These are phyloP conservation scores for Metschnikowia drakensbergensis DNA, from an alignment of 805 yeast genomes.

Conservation along the genomic window DNA sequence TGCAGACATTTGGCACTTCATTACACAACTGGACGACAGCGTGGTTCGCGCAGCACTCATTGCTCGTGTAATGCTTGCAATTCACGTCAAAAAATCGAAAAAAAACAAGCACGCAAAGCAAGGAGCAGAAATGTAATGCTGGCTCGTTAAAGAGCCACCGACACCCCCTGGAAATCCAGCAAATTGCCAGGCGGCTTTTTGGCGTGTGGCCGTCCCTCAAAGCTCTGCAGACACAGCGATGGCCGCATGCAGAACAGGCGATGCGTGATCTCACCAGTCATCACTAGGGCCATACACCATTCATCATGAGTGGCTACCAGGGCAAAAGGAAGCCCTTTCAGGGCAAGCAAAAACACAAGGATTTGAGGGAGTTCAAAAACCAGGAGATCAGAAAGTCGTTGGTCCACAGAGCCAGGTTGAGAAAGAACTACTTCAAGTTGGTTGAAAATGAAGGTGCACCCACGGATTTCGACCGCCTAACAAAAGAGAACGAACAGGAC, in stretches of 20 bases:
- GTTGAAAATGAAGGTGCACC: conserved; percentile 66
- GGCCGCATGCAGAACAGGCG: background rate
- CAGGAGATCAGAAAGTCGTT: conserved; percentile 76
- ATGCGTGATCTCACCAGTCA: background rate
- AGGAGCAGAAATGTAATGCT: no score
- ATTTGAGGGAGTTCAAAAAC: conserved; percentile 37
- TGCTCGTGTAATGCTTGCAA: no score
- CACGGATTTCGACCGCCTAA: conserved; percentile 20
- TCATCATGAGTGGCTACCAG: background rate
- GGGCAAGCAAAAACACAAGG: conserved; percentile 29
- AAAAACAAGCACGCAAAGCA: no score
- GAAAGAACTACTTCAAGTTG: conserved; percentile 76
- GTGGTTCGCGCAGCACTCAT: no score
- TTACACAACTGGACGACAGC: no score
- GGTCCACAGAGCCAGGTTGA: conserved; percentile 73
- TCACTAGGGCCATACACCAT: no score
- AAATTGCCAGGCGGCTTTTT: background rate
- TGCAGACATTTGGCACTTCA: no score
- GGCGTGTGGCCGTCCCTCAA: background rate
- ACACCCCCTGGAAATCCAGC: background rate
- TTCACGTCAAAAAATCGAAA: no score
- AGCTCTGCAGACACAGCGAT: background rate
- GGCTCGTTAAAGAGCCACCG: no score
- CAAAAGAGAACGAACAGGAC: conserved; percentile 10
- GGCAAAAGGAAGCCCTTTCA: conserved; percentile 22